Conservation (phyloP, 495 filamentous ascomycete species). For the Aspergillus ostianus region DNA sequence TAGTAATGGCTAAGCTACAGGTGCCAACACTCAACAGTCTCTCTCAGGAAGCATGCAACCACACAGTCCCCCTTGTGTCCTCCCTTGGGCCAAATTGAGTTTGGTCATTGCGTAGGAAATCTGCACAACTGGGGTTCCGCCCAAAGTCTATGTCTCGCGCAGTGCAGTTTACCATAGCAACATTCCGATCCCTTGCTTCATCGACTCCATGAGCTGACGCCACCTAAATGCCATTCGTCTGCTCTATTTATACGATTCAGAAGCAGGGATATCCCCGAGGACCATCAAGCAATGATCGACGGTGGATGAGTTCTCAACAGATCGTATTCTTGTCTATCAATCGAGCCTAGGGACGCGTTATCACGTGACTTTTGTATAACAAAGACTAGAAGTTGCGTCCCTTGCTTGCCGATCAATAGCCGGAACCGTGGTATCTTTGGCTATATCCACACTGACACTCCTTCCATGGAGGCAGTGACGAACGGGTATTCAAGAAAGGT, state of each 20-base stretch:
- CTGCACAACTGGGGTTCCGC: neutral
- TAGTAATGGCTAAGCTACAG: too few relatives aligned
- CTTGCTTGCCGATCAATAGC: neutral
- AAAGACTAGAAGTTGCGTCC: neutral
- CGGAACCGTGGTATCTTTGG: neutral
- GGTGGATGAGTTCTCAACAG: too few relatives aligned
- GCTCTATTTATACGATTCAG: conserved; percentile 8
- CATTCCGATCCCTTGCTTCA: neutral
- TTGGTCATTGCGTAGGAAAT: neutral
- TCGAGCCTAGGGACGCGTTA: too few relatives aligned
- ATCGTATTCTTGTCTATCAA: neutral
- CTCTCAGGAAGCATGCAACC: neutral
- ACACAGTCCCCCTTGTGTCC: neutral
- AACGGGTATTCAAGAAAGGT: too few relatives aligned
- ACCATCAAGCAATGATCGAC: too few relatives aligned
- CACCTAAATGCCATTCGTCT: neutral
- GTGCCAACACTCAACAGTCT: neutral
- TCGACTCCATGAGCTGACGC: neutral
- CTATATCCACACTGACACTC: neutral
- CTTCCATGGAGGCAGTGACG: too few relatives aligned
- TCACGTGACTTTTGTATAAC: neutral
- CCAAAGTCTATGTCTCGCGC: neutral
- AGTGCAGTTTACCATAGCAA: neutral
- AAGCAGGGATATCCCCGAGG: conserved; percentile 1
- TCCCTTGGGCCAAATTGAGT: neutral